A percentile compares a stretch with the other conserved stretches of the same genome.
Evolutionary conservation across 345 rosid species (phyloP).

Genomic region (Hirschfeldia incana): DNA sequence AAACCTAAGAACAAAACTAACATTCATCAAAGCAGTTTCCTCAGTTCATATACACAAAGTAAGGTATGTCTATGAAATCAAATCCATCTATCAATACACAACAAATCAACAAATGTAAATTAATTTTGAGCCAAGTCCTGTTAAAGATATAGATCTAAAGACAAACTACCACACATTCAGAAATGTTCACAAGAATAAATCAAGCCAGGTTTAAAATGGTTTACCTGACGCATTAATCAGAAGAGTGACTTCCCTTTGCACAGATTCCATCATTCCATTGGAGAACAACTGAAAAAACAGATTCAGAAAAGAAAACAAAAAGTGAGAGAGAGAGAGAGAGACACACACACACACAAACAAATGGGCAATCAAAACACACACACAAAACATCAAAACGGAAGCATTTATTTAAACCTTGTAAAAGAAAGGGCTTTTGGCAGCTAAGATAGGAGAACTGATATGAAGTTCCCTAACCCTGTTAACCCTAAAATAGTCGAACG

Average conservation of each 20-base stretch:
- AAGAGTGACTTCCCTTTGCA: conserved; percentile 85
- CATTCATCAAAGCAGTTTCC: conserved; percentile 89
- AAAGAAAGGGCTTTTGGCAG: conserved; percentile 97
- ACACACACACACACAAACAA: background rate
- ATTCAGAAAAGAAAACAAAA: background rate
- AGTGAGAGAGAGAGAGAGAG: background rate
- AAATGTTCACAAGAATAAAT: background rate
- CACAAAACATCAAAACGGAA: background rate
- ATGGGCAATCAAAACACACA: background rate
- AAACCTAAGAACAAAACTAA: no score
- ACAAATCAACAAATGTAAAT: background rate
- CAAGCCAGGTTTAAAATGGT: background rate
- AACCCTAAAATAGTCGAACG: conserved; percentile 51
- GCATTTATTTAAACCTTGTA: conserved; percentile 57
- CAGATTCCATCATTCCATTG: conserved; percentile 98
- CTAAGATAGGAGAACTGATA: conserved; percentile 95
- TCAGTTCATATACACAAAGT: conserved; percentile 47
- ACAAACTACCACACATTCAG: background rate
- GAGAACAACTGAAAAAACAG: conserved; percentile 70
- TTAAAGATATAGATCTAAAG: background rate
- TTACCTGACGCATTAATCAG: conserved; percentile 86
- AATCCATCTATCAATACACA: background rate
- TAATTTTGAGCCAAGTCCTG: background rate
- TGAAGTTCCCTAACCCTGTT: conserved; percentile 77
- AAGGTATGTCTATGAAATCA: background rate